These are phyloP conservation scores for Rhynchospora tenuis DNA, from an alignment of 176 grass and related monocot species.

Conservation along the genomic window DNA sequence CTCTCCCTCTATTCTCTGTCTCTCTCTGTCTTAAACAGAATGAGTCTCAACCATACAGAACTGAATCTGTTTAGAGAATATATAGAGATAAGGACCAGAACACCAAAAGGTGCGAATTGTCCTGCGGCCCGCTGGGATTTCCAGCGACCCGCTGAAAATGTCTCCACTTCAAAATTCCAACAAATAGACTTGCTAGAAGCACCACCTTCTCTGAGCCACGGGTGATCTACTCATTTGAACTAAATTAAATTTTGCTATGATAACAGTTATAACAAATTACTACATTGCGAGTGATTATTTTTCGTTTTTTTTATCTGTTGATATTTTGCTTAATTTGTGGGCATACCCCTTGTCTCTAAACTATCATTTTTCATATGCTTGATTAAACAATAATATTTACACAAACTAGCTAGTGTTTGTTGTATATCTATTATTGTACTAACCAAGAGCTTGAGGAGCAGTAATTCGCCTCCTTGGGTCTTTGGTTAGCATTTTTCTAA, in stretches of 20 bases:
- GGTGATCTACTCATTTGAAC: conserved; percentile 47
- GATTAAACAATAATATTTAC: not conserved
- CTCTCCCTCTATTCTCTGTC: too few species aligned
- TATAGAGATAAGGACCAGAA: too few species aligned
- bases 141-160: too few species aligned
- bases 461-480: conserved; percentile 55
- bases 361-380: not conserved
- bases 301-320: not conserved
- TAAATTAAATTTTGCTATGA: not conserved
- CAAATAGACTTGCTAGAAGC: conserved; percentile 70
- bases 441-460: conserved; percentile 56
- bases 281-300: not conserved
- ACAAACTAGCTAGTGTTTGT: not conserved
- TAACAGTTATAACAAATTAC: not conserved
- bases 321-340: not conserved
- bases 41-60: too few species aligned
- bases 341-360: too few species aligned
- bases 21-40: too few species aligned
- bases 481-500: conserved; percentile 48
- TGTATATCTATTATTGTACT: not conserved
- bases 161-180: too few species aligned
- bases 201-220: conserved; percentile 75
- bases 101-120: too few species aligned
- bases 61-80: too few species aligned
- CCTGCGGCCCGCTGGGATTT: too few species aligned